Percentiles rank a stretch among this genome's conserved stretches.
These are phyloP conservation scores for Microdochium bolleyi DNA, from an alignment of 2,329 filamentous ascomycete species.

Conservation along the genomic window DNA sequence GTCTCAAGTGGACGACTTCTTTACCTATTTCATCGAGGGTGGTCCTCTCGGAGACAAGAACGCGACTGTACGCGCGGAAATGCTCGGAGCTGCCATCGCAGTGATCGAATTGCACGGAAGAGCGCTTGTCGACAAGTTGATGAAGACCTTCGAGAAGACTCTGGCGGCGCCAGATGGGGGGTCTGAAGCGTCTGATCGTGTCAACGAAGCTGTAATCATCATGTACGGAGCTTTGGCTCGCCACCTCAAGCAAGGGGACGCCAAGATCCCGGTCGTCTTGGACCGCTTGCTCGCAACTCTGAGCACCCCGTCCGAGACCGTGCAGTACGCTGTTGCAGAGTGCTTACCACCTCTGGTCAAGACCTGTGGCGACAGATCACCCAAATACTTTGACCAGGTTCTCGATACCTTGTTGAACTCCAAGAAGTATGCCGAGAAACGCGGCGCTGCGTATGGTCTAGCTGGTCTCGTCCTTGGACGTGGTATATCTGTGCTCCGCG, in stretches of 20 bases:
- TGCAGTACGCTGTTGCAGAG: conserved; percentile 92
- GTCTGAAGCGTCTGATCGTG: conserved; percentile 73
- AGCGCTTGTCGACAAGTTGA: conserved; percentile 75
- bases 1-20: conserved; percentile 64
- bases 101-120: conserved; percentile 79
- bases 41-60: conserved; percentile 84
- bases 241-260: conserved; percentile 78
- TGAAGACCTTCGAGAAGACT: conserved; percentile 84
- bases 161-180: conserved; percentile 80
- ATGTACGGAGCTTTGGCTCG: conserved; percentile 91
- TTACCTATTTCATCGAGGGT: conserved; percentile 76
- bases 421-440: conserved; percentile 86
- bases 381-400: conserved; percentile 73
- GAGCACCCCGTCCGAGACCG: conserved; percentile 90
- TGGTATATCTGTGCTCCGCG: conserved; percentile 72
- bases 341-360: conserved; percentile 88
- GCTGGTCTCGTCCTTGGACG: conserved; percentile 85
- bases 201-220: conserved; percentile 96
- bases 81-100: conserved; percentile 82
- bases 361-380: conserved; percentile 68
- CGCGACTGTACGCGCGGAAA: conserved; percentile 70
- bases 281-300: conserved; percentile 79
- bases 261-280: conserved; percentile 81
- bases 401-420: conserved; percentile 75
- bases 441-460: conserved; percentile 90